phyloP scores from a whole-genome alignment of 169 alveolate species.

The Cryptosporidium baileyi region DNA sequence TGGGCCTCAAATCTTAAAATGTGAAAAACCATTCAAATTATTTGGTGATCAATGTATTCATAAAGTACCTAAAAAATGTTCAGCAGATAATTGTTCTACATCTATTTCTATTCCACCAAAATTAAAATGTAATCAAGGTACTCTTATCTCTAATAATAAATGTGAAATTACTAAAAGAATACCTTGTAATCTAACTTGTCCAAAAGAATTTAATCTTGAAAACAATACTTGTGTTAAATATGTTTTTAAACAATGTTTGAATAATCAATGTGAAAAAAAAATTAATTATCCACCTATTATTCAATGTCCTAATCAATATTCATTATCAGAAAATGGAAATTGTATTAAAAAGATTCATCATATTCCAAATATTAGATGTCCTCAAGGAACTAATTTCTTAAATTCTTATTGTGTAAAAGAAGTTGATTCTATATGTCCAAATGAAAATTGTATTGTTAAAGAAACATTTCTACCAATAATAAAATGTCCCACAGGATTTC shows the following conservation, averaged over 20 bases:
- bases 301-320: constrained; percentile 48
- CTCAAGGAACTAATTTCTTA: constrained; percentile 9
- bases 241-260: constrained; percentile 25
- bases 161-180: constrained; percentile 38
- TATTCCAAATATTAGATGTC: constrained; percentile 28
- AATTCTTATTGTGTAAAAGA: constrained; percentile 48
- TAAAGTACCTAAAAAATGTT: constrained; percentile 32
- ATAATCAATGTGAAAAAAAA: constrained; percentile 55
- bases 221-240: constrained; percentile 11
- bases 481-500: constrained; percentile 45
- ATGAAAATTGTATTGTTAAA: not conserved
- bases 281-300: constrained; percentile 23
- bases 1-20: constrained; percentile 53
- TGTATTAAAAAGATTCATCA: constrained; percentile 26
- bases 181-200: constrained; percentile 32
- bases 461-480: not conserved
- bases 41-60: constrained; percentile 64
- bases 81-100: constrained; percentile 41
- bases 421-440: constrained; percentile 33
- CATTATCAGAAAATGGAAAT: not conserved
- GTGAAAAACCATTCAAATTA: constrained; percentile 46
- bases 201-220: constrained; percentile 8
- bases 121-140: constrained; percentile 11
- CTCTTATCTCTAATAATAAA: constrained; percentile 12
- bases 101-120: constrained; percentile 32